These are phyloP conservation scores for Limtongozyma cylindracea DNA, from an alignment of 805 yeast genomes.

Conservation along the genomic window DNA sequence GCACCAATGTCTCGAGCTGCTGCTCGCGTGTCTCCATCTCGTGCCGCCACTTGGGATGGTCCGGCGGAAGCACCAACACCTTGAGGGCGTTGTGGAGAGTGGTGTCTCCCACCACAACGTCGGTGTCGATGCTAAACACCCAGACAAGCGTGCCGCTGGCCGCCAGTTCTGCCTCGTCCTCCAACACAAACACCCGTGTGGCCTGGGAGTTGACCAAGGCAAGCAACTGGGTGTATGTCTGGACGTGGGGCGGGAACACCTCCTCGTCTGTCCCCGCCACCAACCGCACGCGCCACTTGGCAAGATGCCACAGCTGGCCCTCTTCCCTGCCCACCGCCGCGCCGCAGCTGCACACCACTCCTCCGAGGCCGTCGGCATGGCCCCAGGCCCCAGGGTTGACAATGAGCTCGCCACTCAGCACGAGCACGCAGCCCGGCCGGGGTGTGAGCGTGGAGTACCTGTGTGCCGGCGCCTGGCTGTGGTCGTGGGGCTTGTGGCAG, in stretches of 20 bases:
- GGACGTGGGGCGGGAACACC: conserved; percentile 3
- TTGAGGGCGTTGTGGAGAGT: conserved; percentile 7
- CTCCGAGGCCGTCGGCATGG: neutral
- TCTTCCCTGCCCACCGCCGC: conserved; percentile 13
- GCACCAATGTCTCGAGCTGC: too few species aligned
- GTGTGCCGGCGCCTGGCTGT: neutral
- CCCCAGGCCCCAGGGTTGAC: neutral
- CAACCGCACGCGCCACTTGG: conserved; percentile 2
- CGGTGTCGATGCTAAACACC: conserved; percentile 12
- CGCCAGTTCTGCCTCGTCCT: conserved; percentile 2
- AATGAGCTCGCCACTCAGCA: neutral
- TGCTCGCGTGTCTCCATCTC: too few species aligned
- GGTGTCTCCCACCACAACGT: conserved; percentile 5
- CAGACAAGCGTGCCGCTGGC: conserved; percentile 8
- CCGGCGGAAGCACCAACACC: too few species aligned
- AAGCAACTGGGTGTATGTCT: conserved; percentile 5
- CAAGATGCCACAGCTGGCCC: conserved; percentile 6
- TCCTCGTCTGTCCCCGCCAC: conserved; percentile 1
- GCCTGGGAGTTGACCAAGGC: conserved; percentile 15
- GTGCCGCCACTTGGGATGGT: too few species aligned
- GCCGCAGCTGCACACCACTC: conserved; percentile 13
- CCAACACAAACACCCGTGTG: conserved; percentile 7
- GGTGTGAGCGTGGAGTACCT: neutral
- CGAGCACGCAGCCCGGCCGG: neutral
- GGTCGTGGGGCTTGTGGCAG: conserved; percentile 49